Base-by-base conservation (phyloP, 257 asterid species). In the Penstemon eatonii region DNA sequence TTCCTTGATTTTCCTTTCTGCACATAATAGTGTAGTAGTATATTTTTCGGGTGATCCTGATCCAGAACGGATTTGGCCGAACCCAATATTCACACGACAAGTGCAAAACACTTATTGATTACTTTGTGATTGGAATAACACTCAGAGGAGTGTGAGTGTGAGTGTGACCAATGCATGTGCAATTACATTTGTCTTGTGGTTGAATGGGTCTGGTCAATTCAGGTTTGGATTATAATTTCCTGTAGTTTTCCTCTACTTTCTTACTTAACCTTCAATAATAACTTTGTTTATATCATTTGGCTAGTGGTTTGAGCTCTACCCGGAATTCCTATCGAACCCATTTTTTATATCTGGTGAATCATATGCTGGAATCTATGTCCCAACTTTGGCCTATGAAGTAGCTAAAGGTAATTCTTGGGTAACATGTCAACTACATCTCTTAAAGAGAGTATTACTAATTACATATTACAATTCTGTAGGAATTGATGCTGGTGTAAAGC, bases 241-340 rank as follows among this genome's bases (percentile, higher is more conserved):
- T 56, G 2, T 6, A 13, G 39, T 13, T 37, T 40, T 36, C 36
- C 56, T 60, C 8, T 25, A 59, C 55, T 44, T 11, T 65, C 47
- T 15, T 5, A 52, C 66, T 25, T 74, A 38, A 53, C 61, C 25
- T 25, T 1, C 33, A 39, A 41, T 56, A 41, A 2, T 56, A 46
- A 76, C 56, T 62, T 68, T 62, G 58, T 83, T 25, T 25, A 38
- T 68, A 42, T 73, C 43, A 46, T 73, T 18, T 76, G 64, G 50
- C 63, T 75, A 93, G 99, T 93, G 99, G 99, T 93, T 93, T 67
- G 92, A 87, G 78, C 89, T 90, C 73, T 93, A 88, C 72, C 86
- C 96, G 0, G 97, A 90, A 78, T 93, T 77, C 78, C 83, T 77
- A 49, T 73, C 80, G 52, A 90, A 93, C 66, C 91, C 96, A 11